Evolutionary conservation across 164 flowering plant genomes (phyloP).

Genomic region (Chloranthus sessilifolius): DNA sequence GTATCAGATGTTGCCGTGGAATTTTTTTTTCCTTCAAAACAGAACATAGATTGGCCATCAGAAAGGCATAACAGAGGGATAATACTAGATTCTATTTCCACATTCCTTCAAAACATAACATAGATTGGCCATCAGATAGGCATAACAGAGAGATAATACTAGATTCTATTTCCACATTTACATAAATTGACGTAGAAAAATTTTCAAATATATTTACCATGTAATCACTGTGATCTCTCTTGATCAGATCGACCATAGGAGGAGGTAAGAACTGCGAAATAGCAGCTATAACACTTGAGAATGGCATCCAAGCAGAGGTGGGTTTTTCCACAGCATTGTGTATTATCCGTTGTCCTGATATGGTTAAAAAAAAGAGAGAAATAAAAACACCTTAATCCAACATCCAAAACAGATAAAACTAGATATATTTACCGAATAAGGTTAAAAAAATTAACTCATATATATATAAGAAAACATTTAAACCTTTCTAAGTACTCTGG

Average conservation of each 20-base stretch:
- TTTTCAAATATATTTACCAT: constrained; percentile 14
- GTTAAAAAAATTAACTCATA: too few species aligned
- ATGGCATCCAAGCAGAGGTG: constrained; percentile 40
- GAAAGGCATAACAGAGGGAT: too few species aligned
- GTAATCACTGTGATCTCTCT: constrained; percentile 18
- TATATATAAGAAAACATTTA: too few species aligned
- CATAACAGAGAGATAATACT: too few species aligned
- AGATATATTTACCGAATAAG: too few species aligned
- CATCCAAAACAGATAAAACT: not conserved
- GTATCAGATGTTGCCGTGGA: constrained; percentile 44
- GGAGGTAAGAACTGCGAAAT: constrained; percentile 25
- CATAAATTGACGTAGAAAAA: too few species aligned
- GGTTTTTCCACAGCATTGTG: constrained; percentile 15
- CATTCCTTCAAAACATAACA: too few species aligned
- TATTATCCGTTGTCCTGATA: constrained; percentile 3
- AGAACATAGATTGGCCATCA: too few species aligned
- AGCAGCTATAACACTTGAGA: constrained; percentile 17
- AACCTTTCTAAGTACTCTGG: too few species aligned
- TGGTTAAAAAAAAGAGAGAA: not conserved
- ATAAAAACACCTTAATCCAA: not conserved
- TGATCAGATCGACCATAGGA: constrained; percentile 12
- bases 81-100: too few species aligned
- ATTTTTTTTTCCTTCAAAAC: constrained; percentile 47
- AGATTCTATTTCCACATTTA: too few species aligned
- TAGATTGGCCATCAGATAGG: too few species aligned